Conservation (phyloP, 805 yeast species). For the Henningerozyma blattae region DNA sequence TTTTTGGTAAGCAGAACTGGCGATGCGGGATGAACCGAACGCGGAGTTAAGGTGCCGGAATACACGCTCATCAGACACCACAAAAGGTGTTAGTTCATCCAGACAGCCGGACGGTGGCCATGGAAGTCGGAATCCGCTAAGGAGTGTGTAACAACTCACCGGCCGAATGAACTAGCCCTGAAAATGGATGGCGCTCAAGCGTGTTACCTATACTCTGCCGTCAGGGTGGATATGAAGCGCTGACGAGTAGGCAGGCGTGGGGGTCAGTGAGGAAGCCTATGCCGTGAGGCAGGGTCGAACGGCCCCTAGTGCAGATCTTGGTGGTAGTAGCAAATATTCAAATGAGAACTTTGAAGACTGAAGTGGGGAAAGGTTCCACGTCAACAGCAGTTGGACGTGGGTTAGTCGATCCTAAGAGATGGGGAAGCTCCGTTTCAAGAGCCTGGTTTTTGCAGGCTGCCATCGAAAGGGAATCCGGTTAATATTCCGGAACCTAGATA, state of each 20-base stretch:
- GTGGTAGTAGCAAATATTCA: constrained; percentile 32
- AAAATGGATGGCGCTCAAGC: constrained; percentile 32
- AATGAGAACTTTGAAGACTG: constrained; percentile 32
- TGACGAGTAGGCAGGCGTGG: constrained; percentile 33
- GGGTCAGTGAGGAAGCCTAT: constrained; percentile 31
- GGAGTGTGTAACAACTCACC: constrained; percentile 43
- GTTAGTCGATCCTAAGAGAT: constrained; percentile 33
- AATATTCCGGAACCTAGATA: constrained; percentile 33
- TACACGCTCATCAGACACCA: no score
- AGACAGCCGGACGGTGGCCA: constrained; percentile 44
- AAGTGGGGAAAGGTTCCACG: constrained; percentile 33
- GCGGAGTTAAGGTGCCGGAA: constrained; percentile 31
- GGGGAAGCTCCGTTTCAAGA: constrained; percentile 30
- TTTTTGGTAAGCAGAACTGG: constrained; percentile 37
- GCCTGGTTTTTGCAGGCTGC: constrained; percentile 25
- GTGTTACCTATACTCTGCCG: constrained; percentile 32
- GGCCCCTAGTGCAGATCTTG: constrained; percentile 33
- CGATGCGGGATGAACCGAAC: constrained; percentile 35
- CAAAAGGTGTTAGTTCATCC: constrained; percentile 33
- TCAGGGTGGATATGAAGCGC: constrained; percentile 27
- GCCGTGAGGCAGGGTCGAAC: constrained; percentile 30
- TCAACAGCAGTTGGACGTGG: constrained; percentile 33
- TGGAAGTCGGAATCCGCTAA: constrained; percentile 43
- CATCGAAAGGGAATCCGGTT: constrained; percentile 34
- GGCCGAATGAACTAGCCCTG: constrained; percentile 37